Base-by-base conservation (phyloP, 331 rosid genomes). In the Malus hybrid region DNA sequence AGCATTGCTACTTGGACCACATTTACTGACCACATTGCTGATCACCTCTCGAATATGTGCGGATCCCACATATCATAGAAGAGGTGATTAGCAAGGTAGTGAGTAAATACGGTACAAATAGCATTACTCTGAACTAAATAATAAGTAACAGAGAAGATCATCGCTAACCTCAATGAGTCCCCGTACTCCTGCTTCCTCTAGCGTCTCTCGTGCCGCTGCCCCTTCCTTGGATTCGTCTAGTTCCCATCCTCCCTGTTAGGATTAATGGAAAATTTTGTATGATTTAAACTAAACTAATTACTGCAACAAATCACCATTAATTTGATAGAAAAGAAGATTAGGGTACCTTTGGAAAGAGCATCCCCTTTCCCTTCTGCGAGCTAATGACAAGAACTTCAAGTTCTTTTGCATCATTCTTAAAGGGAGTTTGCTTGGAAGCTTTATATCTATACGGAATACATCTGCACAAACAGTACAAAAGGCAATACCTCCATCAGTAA, bases 181-280 rank as follows among this genome's bases (percentile, higher is more conserved):
- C 74, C 82, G 70, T 3, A 93, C 98, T 36, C 98, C 98, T 16
- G 98, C 98, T 85, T 93, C 98, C 62, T 93, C 98, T 14, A 93
- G 59, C 63, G 92, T 93, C 78, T 93, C 98, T 69, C 98, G 75
- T 67, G 81, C 62, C 81, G 98, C 98, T 52, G 98, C 98, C 82
- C 91, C 92, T 81, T 82, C 88, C 71, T 84, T 92, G 24, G 98
- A 87, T 84, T 93, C 97, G 59, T 93, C 98, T 29, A 75, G 28
- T 76, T 93, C 98, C 98, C 98, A 93, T 1, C 98, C 98, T 82
- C 98, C 98, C 98, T 93, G 85, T 66, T 12, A 32, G 48, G 29
- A 64, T 54, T 12, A 33, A 61, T 4, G 16, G 59, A 29, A 59
- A 59, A 1, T 15, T 2, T 39, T 2, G 31, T 12, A 12, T 61